Percentiles rank a stretch among this genome's conserved stretches.
Evolutionary conservation across 192 early-diverging fungal genomes (phyloP).

Genomic region (Gaertneriomyces semiglobifer): DNA sequence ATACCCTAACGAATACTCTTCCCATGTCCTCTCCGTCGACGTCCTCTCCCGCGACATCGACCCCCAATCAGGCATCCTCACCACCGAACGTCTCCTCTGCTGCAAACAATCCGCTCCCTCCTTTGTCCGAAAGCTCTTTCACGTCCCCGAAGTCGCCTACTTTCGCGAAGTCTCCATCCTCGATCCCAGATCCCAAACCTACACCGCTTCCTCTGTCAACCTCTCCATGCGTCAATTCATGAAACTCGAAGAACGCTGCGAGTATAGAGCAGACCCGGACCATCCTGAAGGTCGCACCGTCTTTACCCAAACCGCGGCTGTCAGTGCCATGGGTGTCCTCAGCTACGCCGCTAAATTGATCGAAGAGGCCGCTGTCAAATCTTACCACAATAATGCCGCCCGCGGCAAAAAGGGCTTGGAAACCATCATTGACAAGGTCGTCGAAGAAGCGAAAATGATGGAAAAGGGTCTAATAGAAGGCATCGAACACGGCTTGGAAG

Average conservation of each 20-base stretch:
- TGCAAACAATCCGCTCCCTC: conserved; percentile 80
- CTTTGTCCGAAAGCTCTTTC: conserved; percentile 57
- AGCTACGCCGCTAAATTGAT: conserved; percentile 49
- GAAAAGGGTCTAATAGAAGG: conserved; percentile 26
- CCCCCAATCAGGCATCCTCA: conserved; percentile 75
- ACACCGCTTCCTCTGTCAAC: conserved; percentile 79
- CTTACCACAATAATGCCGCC: conserved; percentile 86
- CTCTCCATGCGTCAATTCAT: conserved; percentile 81
- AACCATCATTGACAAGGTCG: conserved; percentile 65
- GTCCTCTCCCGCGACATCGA: conserved; percentile 80
- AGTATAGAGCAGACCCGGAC: conserved; percentile 56
- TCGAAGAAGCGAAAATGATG: conserved; percentile 31
- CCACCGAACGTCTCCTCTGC: conserved; percentile 88
- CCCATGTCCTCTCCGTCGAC: conserved; percentile 89
- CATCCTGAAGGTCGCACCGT: conserved; percentile 29
- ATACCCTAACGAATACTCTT: conserved; percentile 91
- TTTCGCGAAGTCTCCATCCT: conserved; percentile 85
- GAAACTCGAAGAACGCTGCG: conserved; percentile 75
- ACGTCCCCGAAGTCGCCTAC: conserved; percentile 61
- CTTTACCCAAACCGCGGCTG: conserved; percentile 79
- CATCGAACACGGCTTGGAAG: neutral
- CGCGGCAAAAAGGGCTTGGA: conserved; percentile 79
- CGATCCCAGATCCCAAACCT: conserved; percentile 69
- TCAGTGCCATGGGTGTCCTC: conserved; percentile 72
- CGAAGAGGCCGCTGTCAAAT: conserved; percentile 75